Conservation (phyloP, 2,329 filamentous ascomycete genomes). For the Didymella keratinophila region DNA sequence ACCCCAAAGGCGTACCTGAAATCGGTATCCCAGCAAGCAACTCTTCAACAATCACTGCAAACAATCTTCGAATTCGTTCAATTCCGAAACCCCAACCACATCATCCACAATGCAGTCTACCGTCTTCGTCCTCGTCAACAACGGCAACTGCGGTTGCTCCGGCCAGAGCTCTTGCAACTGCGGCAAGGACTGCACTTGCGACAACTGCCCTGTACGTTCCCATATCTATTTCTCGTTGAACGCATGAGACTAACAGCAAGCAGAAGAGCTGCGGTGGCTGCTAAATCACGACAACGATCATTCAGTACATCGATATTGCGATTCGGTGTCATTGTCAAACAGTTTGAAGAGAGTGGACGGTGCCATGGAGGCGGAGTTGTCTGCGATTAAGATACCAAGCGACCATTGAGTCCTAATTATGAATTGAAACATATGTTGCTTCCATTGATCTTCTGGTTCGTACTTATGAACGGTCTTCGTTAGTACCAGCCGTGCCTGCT, state of each 20-base stretch:
- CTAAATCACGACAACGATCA: background rate
- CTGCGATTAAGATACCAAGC: constrained; percentile 8
- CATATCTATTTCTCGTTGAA: background rate
- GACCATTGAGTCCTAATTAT: background rate
- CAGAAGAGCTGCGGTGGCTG: constrained; percentile 7
- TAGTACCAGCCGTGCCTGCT: background rate
- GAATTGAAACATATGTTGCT: background rate
- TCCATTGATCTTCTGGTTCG: background rate
- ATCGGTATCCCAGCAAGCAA: background rate
- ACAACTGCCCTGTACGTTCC: constrained; percentile 25
- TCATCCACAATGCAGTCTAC: constrained; percentile 8
- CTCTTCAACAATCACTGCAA: background rate
- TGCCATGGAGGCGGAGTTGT: background rate
- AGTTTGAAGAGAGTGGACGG: background rate
- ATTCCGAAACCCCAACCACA: constrained; percentile 1
- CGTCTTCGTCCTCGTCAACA: constrained; percentile 14
- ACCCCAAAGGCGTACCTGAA: background rate
- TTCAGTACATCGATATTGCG: background rate
- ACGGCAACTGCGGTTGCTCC: constrained; percentile 24
- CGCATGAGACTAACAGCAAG: background rate
- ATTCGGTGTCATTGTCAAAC: background rate
- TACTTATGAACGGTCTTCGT: background rate
- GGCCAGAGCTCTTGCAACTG: constrained; percentile 19
- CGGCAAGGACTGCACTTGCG: constrained; percentile 26
- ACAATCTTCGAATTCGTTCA: background rate